Percentiles rank a stretch among this genome's conserved stretches.
Evolutionary conservation across 148 eudicot genomes (phyloP).

Genomic region (Persicaria maculosa): DNA sequence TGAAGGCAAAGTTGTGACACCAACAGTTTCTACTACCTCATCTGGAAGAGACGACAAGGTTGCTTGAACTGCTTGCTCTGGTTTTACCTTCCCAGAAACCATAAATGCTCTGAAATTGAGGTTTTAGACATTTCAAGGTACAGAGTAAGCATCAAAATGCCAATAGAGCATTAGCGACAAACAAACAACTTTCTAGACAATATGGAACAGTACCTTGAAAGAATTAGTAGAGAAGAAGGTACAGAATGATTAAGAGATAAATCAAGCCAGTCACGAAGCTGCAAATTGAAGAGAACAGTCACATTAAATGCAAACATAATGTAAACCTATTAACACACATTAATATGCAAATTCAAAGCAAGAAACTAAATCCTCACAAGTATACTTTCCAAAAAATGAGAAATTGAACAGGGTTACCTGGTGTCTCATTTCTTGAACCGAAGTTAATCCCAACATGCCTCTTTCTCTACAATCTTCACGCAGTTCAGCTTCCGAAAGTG

Average conservation of each 20-base stretch:
- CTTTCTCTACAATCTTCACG: conserved; percentile 78
- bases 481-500: conserved; percentile 85
- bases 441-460: conserved; percentile 69
- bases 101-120: conserved; percentile 50
- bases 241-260: conserved; percentile 75
- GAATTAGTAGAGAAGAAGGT: conserved; percentile 75
- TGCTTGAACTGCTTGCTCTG: conserved; percentile 76
- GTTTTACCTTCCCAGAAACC: conserved; percentile 64
- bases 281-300: conserved; percentile 25
- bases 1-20: conserved; percentile 65
- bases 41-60: conserved; percentile 88
- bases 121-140: background rate
- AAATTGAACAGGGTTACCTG: conserved; percentile 30
- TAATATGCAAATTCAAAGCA: background rate
- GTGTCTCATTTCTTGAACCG: conserved; percentile 78
- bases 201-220: conserved; percentile 49
- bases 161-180: background rate
- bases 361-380: background rate
- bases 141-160: background rate
- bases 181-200: background rate
- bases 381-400: background rate
- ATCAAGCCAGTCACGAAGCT: conserved; percentile 90
- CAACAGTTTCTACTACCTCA: conserved; percentile 85
- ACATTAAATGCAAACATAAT: background rate
- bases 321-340: background rate